Evolutionary conservation across 2,329 filamentous ascomycete species (phyloP).

Genomic region (Monosporascus sp.): DNA sequence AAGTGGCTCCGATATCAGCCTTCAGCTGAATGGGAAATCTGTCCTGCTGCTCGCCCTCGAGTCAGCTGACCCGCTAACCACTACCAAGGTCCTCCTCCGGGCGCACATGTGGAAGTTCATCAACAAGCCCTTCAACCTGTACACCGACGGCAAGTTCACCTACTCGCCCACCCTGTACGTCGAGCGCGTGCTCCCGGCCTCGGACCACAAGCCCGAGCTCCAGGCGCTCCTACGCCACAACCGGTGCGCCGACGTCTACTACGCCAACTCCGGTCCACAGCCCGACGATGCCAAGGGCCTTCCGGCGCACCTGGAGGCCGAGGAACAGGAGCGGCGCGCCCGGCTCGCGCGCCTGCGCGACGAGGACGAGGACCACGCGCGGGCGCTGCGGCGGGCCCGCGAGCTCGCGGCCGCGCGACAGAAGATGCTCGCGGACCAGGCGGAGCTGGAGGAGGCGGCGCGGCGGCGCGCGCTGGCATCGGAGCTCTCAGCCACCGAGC

Average conservation of each 20-base stretch:
- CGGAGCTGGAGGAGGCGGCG: slow-evolving; percentile 47
- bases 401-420: slow-evolving; percentile 48
- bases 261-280: slow-evolving; percentile 47
- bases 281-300: slow-evolving; percentile 48
- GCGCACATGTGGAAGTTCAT: slow-evolving; percentile 60
- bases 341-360: slow-evolving; percentile 38
- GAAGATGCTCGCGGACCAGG: slow-evolving; percentile 42
- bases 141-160: slow-evolving; percentile 44
- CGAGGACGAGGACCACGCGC: slow-evolving; percentile 44
- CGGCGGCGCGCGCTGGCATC: slow-evolving; percentile 39
- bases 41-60: slow-evolving; percentile 56
- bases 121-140: slow-evolving; percentile 55
- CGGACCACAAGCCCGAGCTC: slow-evolving; percentile 35
- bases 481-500: slow-evolving; percentile 38
- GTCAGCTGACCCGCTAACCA: slow-evolving; percentile 46
- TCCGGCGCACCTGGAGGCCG: slow-evolving; percentile 41
- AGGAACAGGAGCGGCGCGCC: slow-evolving; percentile 45
- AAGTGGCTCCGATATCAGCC: slow-evolving; percentile 49
- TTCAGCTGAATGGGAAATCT: slow-evolving; percentile 53
- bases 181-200: slow-evolving; percentile 35
- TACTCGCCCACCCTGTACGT: slow-evolving; percentile 64
- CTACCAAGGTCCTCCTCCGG: slow-evolving; percentile 54
- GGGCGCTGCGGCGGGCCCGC: slow-evolving; percentile 41
- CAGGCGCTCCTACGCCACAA: slow-evolving; percentile 45
- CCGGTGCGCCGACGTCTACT: slow-evolving; percentile 48